Base-by-base conservation (phyloP, 345 rosid genomes). In the Citrus cavaleriei region DNA sequence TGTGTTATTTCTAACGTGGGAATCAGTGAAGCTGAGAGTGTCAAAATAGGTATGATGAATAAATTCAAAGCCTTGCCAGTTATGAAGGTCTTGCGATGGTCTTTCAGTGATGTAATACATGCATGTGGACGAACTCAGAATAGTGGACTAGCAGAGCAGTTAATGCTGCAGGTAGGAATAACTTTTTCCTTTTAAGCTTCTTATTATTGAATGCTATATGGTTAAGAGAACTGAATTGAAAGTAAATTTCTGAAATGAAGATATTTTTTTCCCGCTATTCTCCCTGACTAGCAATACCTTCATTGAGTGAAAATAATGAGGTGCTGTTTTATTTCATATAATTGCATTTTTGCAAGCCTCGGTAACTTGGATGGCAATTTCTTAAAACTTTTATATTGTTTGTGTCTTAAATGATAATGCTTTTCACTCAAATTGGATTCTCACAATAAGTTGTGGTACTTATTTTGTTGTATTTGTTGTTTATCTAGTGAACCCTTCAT, bases 91-190 rank as follows among this genome's bases (percentile, higher is more conserved):
- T 83, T 95, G 73, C 83, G 78, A 75, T 79, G 76, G 86, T 91
- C 98, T 77, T 91, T 92, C 87, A 81, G 7, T 70, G 88, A 87
- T 80, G 87, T 95, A 66, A 85, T 95, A 59, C 79, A 83, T 24
- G 91, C 87, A 22, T 95, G 98, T 86, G 94, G 89, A 72, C 84
- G 76, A 82, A 77, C 87, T 77, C 80, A 81, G 76, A 84, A 91
- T 80, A 68, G 83, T 82, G 83, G 70, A 75, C 85, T 95, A 74
- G 99, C 95, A 2, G 88, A 95, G 81, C 82, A 86, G 85, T 87
- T 95, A 79, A 83, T 92, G 87, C 67, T 81, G 40, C 99, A 91
- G 97, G 98, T 95, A 74, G 70, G 76, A 68, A n/a, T 32, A 71
- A 16, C 30, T 46, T 59, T 51, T 54, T 32, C 54, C 66, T 76